A percentile compares a stretch with the other conserved stretches of the same genome.
These are phyloP conservation scores for Lippia alba DNA, from an alignment of 305 asterid genomes.

Conservation along the genomic window DNA sequence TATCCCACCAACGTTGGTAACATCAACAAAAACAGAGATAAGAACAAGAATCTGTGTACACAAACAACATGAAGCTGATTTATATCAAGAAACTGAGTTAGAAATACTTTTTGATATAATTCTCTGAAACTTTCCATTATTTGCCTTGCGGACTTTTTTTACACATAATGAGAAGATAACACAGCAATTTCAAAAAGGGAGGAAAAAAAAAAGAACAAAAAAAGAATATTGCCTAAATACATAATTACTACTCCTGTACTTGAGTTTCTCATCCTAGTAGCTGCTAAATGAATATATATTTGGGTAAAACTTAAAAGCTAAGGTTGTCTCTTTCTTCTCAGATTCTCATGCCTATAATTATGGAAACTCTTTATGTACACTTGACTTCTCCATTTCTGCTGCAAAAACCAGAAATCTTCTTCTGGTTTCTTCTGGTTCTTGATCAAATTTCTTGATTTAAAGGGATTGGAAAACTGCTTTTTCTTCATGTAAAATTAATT, in stretches of 20 bases:
- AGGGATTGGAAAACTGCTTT: neutral
- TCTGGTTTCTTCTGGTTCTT: slow-evolving; percentile 21
- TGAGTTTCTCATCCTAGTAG: slow-evolving; percentile 33
- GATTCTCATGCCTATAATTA: slow-evolving; percentile 9
- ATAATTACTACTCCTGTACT: slow-evolving; percentile 29
- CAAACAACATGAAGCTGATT: neutral
- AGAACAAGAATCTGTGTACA: neutral
- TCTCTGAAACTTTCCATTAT: slow-evolving; percentile 33
- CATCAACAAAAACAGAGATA: neutral
- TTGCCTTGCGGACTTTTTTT: slow-evolving; percentile 82
- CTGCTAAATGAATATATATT: slow-evolving; percentile 27
- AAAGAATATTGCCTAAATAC: slow-evolving; percentile 38
- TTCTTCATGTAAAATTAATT: neutral
- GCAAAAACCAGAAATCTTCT: slow-evolving; percentile 40
- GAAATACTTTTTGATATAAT: too few relatives aligned
- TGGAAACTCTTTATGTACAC: slow-evolving; percentile 54
- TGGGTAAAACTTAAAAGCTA: neutral
- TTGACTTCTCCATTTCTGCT: slow-evolving; percentile 34
- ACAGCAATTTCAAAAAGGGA: neutral
- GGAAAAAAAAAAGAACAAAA: neutral
- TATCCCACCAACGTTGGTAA: slow-evolving; percentile 1
- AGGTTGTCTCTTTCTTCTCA: neutral
- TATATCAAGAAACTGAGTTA: slow-evolving; percentile 28
- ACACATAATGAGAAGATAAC: slow-evolving; percentile 30
- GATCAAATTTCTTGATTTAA: slow-evolving; percentile 22